These are phyloP conservation scores for Pythium insidiosum DNA, from an alignment of 352 stramenopile species.

Conservation along the genomic window DNA sequence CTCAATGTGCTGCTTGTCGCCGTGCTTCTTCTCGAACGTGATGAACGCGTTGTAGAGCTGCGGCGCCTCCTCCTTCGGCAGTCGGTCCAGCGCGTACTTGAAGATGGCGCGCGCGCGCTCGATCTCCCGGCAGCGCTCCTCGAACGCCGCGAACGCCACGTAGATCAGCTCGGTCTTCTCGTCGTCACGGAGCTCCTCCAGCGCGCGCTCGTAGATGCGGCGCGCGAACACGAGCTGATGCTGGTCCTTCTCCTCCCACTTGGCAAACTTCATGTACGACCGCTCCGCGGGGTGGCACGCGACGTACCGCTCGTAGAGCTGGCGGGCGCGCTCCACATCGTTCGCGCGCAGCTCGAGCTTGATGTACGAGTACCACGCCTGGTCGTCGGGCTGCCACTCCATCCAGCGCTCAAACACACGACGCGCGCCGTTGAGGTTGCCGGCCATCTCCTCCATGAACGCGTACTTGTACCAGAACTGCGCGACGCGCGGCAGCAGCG, in stretches of 20 bases:
- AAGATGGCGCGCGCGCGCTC: constrained; percentile 89
- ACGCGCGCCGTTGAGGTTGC: constrained; percentile 90
- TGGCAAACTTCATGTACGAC: constrained; percentile 97
- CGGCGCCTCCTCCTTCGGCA: constrained; percentile 84
- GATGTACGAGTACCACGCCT: constrained; percentile 97
- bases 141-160: constrained; percentile 94
- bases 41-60: constrained; percentile 96
- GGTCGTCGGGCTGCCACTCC: constrained; percentile 97
- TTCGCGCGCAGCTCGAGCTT: constrained; percentile 96
- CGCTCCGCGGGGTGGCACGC: constrained; percentile 84
- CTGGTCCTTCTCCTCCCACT: constrained; percentile 96
- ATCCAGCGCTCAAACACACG: constrained; percentile 97
- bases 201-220: constrained; percentile 91
- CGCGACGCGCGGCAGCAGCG: constrained; percentile 93
- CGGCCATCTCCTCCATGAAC: constrained; percentile 99
- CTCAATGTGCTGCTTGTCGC: constrained; percentile 94
- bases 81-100: constrained; percentile 71
- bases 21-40: constrained; percentile 98
- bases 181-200: constrained; percentile 87
- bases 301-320: constrained; percentile 94
- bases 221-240: constrained; percentile 89
- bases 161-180: constrained; percentile 87
- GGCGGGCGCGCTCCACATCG: constrained; percentile 77
- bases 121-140: constrained; percentile 94
- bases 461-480: constrained; percentile 99